These are phyloP conservation scores for Nadsonia starkeyi-henricii DNA, from an alignment of 1,139 yeast species.

Conservation along the genomic window DNA sequence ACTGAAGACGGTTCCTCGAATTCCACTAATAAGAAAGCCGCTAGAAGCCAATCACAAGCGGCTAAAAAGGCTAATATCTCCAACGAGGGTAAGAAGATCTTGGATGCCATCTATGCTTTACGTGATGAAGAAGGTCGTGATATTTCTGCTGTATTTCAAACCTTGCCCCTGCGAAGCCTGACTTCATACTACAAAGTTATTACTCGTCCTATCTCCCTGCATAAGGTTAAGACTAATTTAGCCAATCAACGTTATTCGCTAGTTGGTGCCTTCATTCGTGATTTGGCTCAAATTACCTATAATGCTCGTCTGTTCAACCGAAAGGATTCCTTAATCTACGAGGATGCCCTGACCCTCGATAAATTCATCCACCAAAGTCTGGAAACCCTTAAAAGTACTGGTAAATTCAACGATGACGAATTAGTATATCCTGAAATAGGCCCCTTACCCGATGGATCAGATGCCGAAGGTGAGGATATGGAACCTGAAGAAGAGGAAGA, in stretches of 20 bases:
- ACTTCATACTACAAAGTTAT: constrained; percentile 34
- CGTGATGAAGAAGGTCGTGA: constrained; percentile 19
- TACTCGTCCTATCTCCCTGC: constrained; percentile 34
- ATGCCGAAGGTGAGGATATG: constrained; percentile 11
- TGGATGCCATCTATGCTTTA: constrained; percentile 22
- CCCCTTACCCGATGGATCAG: constrained; percentile 37
- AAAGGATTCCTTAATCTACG: constrained; percentile 50
- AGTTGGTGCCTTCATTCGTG: constrained; percentile 59
- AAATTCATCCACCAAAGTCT: constrained; percentile 41
- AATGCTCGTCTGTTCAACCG: constrained; percentile 78
- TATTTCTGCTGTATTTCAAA: constrained; percentile 29
- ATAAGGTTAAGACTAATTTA: constrained; percentile 32
- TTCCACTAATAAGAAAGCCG: constrained; percentile 1
- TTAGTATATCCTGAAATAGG: constrained; percentile 56
- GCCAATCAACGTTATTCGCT: constrained; percentile 39
- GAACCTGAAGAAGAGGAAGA: constrained; percentile 12
- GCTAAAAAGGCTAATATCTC: constrained; percentile 3
- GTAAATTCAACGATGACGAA: constrained; percentile 27
- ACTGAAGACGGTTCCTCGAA: constrained; percentile 4
- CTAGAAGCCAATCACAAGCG: neutral
- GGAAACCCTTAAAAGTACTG: constrained; percentile 36
- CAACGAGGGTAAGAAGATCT: constrained; percentile 14
- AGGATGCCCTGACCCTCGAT: constrained; percentile 61
- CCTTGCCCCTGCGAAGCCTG: constrained; percentile 31
- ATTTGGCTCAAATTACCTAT: constrained; percentile 75